phyloP scores from a whole-genome alignment of 2,329 filamentous ascomycete species.

The Lecanosticta acicola region DNA sequence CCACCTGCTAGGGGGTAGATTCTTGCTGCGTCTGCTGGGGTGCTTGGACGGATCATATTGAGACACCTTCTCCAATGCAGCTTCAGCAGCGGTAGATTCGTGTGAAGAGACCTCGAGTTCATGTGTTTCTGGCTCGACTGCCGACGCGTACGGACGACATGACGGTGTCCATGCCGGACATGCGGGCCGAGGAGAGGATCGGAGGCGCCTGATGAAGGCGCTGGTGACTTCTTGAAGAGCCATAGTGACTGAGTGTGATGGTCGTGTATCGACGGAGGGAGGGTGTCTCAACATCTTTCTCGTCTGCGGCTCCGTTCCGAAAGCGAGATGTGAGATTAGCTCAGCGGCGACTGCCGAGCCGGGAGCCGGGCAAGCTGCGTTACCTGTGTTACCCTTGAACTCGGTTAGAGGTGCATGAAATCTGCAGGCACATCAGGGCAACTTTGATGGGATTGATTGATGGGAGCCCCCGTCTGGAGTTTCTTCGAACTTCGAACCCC shows the following conservation, averaged over 20 bases:
- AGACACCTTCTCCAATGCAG: slow-evolving; percentile 37
- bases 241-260: slow-evolving; percentile 19
- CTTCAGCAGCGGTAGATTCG: slow-evolving; percentile 33
- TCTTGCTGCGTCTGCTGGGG: slow-evolving; percentile 38
- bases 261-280: neutral
- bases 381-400: neutral
- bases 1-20: slow-evolving; percentile 52
- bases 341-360: neutral
- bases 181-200: slow-evolving; percentile 15
- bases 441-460: no score
- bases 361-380: no score
- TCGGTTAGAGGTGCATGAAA: neutral
- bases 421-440: neutral
- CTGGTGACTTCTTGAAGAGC: slow-evolving; percentile 30
- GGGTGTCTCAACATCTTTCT: neutral
- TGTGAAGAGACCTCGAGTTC: slow-evolving; percentile 42
- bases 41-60: slow-evolving; percentile 36
- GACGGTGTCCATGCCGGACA: slow-evolving; percentile 21
- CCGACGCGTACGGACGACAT: slow-evolving; percentile 22
- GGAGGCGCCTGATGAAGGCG: slow-evolving; percentile 26
- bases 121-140: slow-evolving; percentile 25
- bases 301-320: neutral
- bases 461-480: neutral
- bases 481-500: neutral
- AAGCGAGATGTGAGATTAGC: neutral